Evolutionary conservation across 441 rosid genomes (phyloP), one percentile per base, ranked within the genome.

Genomic region (Jatropha multifida): DNA sequence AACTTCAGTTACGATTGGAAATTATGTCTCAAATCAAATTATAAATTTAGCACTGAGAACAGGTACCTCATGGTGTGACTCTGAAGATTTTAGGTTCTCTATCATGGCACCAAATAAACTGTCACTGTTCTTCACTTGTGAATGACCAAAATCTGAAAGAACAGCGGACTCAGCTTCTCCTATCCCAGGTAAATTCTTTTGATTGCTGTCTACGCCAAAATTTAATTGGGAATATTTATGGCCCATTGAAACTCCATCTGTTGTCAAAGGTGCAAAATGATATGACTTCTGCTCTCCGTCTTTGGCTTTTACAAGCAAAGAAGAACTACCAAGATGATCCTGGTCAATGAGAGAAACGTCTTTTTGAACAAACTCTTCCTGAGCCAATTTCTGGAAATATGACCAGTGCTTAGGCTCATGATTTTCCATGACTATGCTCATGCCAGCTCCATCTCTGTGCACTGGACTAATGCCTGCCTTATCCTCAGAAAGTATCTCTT

Each of bases 381-480:
- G 86, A 4, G 94, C 98, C 87, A 94, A 76, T 69, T 88, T 90
- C 77, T 86, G 94, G 82, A 92, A 91, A 81, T 91, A 89, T 9
- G 98, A 94, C 97, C 97, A 91, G 69, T 48, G 90, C 84, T 90
- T 92, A 71, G 93, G 97, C 65, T 94, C 95, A 77, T 78, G 91
- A 83, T 87, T 91, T 85, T 87, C 89, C 89, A 91, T 79, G 82
- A 87, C 83, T 79, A 91, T 81, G 78, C 92, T 94, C 62, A 85
- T 79, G n/a, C 91, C 97, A 74, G 89, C 88, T 82, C 92, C 93
- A 81, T 88, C 94, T 76, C 76, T 85, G 77, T 83, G 90, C 81
- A 84, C 68, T 40, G 85, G 83, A 73, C 68, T 73, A 75, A 66
- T 65, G 80, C 78, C 86, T 78, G 85, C 68, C 46, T 83, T 73